Evolutionary conservation across 495 filamentous ascomycete species (phyloP).

Genomic region (Copromyces sp.): DNA sequence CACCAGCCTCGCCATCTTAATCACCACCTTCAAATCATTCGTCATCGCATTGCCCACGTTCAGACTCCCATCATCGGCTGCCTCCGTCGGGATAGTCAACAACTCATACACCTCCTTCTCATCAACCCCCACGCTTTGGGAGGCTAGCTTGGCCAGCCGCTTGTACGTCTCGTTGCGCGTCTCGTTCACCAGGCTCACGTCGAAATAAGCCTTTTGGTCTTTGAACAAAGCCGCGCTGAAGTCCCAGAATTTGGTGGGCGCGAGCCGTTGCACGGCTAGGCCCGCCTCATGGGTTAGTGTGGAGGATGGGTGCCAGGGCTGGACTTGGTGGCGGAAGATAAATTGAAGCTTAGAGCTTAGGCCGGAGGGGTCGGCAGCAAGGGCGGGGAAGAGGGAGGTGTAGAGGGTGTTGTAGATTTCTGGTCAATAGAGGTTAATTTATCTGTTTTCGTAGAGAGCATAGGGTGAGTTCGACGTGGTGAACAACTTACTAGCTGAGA

Average conservation of each 20-base stretch:
- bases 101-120: constrained; percentile 53
- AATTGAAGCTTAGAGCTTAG: constrained; percentile 53
- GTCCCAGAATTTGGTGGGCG: constrained; percentile 63
- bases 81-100: constrained; percentile 53
- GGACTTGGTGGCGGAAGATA: constrained; percentile 82
- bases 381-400: constrained; percentile 46
- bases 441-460: too few relatives aligned
- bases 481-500: constrained; percentile 30
- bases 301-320: constrained; percentile 91
- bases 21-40: constrained; percentile 71
- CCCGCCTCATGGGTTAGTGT: constrained; percentile 84
- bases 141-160: constrained; percentile 60
- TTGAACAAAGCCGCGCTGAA: constrained; percentile 67
- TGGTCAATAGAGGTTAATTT: background rate
- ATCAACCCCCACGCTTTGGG: constrained; percentile 50
- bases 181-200: constrained; percentile 73
- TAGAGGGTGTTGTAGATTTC: constrained; percentile 51
- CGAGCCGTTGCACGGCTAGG: constrained; percentile 57
- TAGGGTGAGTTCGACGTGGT: background rate
- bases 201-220: constrained; percentile 64
- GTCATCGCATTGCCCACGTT: constrained; percentile 76
- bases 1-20: constrained; percentile 66
- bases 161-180: constrained; percentile 75
- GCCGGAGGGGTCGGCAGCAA: constrained; percentile 44
- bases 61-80: constrained; percentile 48